phyloP scores from a whole-genome alignment of 2,329 filamentous ascomycete species.

The Fusarium goolgardi region DNA sequence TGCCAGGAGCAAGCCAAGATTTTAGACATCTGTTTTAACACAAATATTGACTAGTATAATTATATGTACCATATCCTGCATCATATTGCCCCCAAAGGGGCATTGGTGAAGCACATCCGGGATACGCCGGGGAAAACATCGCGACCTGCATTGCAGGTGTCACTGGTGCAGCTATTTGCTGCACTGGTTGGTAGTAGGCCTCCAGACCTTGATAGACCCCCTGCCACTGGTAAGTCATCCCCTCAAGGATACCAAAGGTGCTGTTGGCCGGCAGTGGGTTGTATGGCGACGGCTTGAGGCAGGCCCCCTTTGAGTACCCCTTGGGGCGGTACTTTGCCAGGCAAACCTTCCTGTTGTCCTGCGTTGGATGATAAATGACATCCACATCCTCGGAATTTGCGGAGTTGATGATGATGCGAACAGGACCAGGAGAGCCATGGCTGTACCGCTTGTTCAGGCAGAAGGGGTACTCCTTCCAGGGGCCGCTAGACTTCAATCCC shows the following conservation, averaged over 20 bases:
- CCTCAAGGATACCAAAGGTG: neutral
- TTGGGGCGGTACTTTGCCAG: slow-evolving; percentile 22
- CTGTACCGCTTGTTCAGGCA: slow-evolving; percentile 17
- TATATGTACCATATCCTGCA: too few relatives aligned
- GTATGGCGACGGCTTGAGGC: neutral
- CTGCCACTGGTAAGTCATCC: neutral
- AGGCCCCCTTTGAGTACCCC: slow-evolving; percentile 11
- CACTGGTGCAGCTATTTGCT: too few relatives aligned
- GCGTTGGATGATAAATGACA: slow-evolving; percentile 9
- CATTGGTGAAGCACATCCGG: neutral
- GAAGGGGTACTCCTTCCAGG: slow-evolving; percentile 26
- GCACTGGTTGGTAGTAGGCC: neutral
- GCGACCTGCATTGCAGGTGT: neutral
- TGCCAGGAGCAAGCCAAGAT: too few relatives aligned
- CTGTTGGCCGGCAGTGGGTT: neutral
- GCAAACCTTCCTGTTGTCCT: neutral
- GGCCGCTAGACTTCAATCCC: neutral
- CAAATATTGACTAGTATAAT: neutral
- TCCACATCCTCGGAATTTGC: neutral
- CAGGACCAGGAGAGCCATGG: slow-evolving; percentile 14
- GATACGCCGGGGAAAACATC: neutral
- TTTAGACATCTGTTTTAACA: neutral
- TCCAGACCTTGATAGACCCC: neutral
- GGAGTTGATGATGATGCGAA: slow-evolving; percentile 13
- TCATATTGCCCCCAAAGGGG: neutral